Percentiles rank a stretch among this genome's conserved stretches.
Evolutionary conservation across 1,284 basidiomycete genomes (phyloP).

Genomic region (Microbotryum intermedium): DNA sequence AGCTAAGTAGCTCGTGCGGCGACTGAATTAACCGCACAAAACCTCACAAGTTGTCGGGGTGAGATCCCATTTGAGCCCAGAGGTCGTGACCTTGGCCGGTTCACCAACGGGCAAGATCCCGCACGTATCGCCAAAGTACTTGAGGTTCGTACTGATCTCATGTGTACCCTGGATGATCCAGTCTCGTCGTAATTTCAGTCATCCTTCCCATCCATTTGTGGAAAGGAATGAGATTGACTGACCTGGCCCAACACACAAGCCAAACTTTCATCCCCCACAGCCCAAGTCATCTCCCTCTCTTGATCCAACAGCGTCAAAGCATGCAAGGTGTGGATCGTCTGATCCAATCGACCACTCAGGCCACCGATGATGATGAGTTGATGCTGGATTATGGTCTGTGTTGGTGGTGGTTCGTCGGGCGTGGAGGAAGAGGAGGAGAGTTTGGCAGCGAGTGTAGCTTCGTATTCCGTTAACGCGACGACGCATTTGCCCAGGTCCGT

Average conservation of each 20-base stretch:
- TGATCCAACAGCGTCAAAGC: conserved; percentile 71
- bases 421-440: conserved; percentile 1
- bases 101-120: conserved; percentile 84
- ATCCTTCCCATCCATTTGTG: neutral
- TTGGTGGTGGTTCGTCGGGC: neutral
- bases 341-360: conserved; percentile 81
- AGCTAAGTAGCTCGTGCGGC: neutral
- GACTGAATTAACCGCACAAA: conserved; percentile 32
- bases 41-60: conserved; percentile 44
- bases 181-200: conserved; percentile 3
- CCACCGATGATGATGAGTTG: conserved; percentile 78
- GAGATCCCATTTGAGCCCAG: conserved; percentile 83
- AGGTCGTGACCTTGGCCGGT: conserved; percentile 64
- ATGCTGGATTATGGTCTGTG: conserved; percentile 42
- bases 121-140: conserved; percentile 73
- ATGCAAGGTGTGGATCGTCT: conserved; percentile 83
- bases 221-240: conserved; percentile 32
- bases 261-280: conserved; percentile 74
- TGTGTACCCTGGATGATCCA: conserved; percentile 59
- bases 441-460: conserved; percentile 30
- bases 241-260: conserved; percentile 80
- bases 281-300: conserved; percentile 56
- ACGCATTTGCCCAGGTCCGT: conserved; percentile 96
- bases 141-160: conserved; percentile 61
- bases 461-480: conserved; percentile 48